A percentile compares a stretch with the other conserved stretches of the same genome.
Conservation (phyloP, 2,329 filamentous ascomycete genomes). For the Penicillium sp. region DNA sequence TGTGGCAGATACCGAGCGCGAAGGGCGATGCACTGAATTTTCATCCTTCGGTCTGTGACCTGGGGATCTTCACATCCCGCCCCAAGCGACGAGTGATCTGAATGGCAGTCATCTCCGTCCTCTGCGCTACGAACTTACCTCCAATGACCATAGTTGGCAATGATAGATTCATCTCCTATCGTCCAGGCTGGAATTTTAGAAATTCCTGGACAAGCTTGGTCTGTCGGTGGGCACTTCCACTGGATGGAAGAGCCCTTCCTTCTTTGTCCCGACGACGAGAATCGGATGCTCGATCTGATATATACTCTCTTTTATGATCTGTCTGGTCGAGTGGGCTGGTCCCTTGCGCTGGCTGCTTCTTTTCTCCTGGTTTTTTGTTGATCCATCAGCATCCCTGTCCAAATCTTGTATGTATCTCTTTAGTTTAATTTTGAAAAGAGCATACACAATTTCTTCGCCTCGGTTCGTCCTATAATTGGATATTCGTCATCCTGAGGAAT, state of each 20-base stretch:
- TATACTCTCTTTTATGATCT: conserved; percentile 24
- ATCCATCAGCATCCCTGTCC: conserved; percentile 13
- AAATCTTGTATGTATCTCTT: conserved; percentile 15
- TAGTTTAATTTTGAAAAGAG: conserved; percentile 15
- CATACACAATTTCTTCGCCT: conserved; percentile 10
- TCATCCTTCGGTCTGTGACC: conserved; percentile 34
- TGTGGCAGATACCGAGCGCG: conserved; percentile 26
- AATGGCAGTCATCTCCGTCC: background rate
- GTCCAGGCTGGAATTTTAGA: conserved; percentile 47
- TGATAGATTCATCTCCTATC: conserved; percentile 56
- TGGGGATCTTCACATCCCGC: conserved; percentile 11
- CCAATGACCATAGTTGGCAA: conserved; percentile 9
- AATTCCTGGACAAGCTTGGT: conserved; percentile 36
- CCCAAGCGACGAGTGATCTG: conserved; percentile 6
- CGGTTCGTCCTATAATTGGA: background rate
- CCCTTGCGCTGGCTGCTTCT: conserved; percentile 24
- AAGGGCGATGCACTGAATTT: conserved; percentile 29
- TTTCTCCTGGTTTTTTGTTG: conserved; percentile 16
- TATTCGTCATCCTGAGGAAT: background rate
- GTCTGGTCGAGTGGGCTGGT: conserved; percentile 40
- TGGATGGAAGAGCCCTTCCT: conserved; percentile 23
- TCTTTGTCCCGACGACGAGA: conserved; percentile 36
- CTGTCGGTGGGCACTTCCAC: conserved; percentile 25
- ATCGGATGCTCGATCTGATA: conserved; percentile 48
- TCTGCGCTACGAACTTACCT: background rate